Conservation (phyloP, 2,329 filamentous ascomycete genomes). For the Fusarium pseudograminearum region DNA sequence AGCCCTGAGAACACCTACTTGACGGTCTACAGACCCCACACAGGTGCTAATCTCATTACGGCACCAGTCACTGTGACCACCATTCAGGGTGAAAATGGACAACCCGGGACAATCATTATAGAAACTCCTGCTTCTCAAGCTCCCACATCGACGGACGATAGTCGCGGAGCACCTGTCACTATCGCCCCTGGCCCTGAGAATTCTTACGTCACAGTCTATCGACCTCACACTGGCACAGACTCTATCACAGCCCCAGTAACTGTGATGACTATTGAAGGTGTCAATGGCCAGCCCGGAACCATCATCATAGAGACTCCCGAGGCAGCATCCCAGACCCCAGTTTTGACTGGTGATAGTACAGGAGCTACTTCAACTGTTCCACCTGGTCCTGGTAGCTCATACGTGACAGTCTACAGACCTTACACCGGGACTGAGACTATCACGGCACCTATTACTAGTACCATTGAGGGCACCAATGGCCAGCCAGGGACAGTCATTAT, state of each 20-base stretch:
- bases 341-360: not conserved
- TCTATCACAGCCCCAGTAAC: constrained; percentile 18
- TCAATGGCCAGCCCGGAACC: constrained; percentile 17
- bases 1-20: constrained; percentile 25
- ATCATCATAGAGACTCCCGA: constrained; percentile 24
- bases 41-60: constrained; percentile 18
- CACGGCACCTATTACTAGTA: not conserved
- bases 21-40: constrained; percentile 32
- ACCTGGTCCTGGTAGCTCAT: not conserved
- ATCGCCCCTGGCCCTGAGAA: constrained; percentile 15
- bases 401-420: not conserved
- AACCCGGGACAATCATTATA: constrained; percentile 24
- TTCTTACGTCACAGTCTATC: constrained; percentile 22
- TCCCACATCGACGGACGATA: not conserved
- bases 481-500: not conserved
- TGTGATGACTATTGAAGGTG: constrained; percentile 14
- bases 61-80: constrained; percentile 29
- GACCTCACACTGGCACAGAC: constrained; percentile 11
- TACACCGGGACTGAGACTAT: not conserved
- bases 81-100: constrained; percentile 14
- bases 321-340: not conserved
- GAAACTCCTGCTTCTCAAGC: constrained; percentile 16
- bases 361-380: not conserved
- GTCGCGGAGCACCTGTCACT: constrained; percentile 3
- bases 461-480: not conserved